Evolutionary conservation across 2,329 filamentous ascomycete genomes (phyloP), one percentile per base, ranked within the genome.

Genomic region (Colletotrichum cereale): DNA sequence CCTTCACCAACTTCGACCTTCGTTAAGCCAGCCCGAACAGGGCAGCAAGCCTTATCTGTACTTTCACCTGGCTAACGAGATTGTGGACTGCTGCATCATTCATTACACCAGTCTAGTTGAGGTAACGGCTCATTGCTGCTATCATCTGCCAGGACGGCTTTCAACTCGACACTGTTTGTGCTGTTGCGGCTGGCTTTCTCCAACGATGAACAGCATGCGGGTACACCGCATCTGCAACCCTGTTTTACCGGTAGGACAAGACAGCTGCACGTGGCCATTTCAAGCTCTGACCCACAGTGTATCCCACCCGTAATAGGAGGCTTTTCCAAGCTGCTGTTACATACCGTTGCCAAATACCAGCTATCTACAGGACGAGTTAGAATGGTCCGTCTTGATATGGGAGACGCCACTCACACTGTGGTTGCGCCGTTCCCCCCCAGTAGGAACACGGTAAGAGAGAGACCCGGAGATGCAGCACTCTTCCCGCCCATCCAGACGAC

Each of bases 161-260:
- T 62, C 56, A 21, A 56, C 58, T 18, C 31, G 29, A 57, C 34
- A n/a, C 56, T 57, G 34, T 42, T 40, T 26, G 31, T 40, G 36
- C 16, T 21, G 36, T 16, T 47, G 44, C 47, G 29, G 8, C 50
- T 55, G 42, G 44, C 31, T 31, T 52, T 34, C 36, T 55, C 16
- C 36, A 53, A 44, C 31, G 50, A 14, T 14, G 29, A 58, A 48
- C 16, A 60, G 26, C 29, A 24, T 53, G 68, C 57, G 68, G 65
- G 62, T 47, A 50, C 52, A 67, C 56, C 26, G 62, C 71, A 55
- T 50, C 56, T 72, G 67, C 61, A 48, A 53, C 53, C 67, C 60
- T 72, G 75, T 80, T 80, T 79, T 80, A 75, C 79, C 75, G 75
- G 77, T 77, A 75, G 76, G 75, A 74, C 75, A 73, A 75, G 75